phyloP scores from a whole-genome alignment of 2,329 filamentous ascomycete genomes.

The Mollisiaceae sp. region DNA sequence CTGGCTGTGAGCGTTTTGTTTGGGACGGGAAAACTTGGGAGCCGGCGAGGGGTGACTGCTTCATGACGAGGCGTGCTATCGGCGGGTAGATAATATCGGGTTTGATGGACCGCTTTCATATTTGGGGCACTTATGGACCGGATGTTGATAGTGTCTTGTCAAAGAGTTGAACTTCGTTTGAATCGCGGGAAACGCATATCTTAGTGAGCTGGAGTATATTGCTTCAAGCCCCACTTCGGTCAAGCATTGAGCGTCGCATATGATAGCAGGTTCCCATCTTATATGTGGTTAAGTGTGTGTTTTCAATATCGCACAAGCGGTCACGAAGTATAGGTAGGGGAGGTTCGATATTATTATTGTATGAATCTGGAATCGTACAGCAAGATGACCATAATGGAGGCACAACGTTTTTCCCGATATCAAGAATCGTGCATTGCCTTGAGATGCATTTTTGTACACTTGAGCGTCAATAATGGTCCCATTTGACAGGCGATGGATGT shows the following conservation, averaged over 20 bases:
- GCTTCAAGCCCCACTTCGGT: not conserved
- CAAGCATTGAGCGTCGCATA: not conserved
- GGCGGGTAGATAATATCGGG: conserved; percentile 7
- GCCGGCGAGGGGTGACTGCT: conserved; percentile 1
- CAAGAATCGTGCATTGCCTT: not conserved
- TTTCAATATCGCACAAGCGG: not conserved
- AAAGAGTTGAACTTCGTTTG: conserved; percentile 4
- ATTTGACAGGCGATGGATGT: conserved; percentile 10
- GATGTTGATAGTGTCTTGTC: not conserved
- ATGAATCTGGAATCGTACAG: not conserved
- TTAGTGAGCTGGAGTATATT: conserved; percentile 6
- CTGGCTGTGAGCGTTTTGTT: not conserved
- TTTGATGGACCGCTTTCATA: conserved; percentile 6
- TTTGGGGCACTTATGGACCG: not conserved
- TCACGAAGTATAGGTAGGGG: conserved; percentile 4
- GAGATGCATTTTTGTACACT: not conserved
- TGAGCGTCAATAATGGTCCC: not conserved
- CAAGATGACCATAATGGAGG: not conserved
- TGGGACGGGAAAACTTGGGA: not conserved
- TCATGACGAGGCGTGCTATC: conserved; percentile 9
- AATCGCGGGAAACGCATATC: conserved; percentile 7
- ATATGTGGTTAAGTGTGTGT: not conserved
- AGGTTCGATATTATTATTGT: conserved; percentile 6
- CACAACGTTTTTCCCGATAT: not conserved
- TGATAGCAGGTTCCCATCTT: not conserved